These are phyloP conservation scores for Eimeria zaria DNA, from an alignment of 169 alveolate species.

Conservation along the genomic window DNA sequence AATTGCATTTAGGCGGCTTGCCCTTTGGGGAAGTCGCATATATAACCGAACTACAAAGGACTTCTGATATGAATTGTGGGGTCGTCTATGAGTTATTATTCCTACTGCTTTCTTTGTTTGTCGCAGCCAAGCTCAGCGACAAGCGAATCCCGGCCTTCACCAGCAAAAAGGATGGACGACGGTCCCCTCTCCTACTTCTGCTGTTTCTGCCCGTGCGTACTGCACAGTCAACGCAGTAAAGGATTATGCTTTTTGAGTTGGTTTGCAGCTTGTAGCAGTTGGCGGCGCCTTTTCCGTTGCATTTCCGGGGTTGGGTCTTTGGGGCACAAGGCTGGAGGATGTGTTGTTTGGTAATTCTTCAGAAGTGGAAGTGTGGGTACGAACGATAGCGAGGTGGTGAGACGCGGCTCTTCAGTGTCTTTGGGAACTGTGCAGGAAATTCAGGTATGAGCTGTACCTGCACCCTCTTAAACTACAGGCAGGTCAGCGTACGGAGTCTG, in stretches of 20 bases:
- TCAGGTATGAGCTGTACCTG: conserved; percentile 24
- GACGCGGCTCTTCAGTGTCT: conserved; percentile 77
- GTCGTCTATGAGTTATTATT: neutral
- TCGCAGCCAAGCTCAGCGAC: conserved; percentile 50
- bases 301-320: neutral
- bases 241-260: neutral
- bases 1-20: too few species aligned
- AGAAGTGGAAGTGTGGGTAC: conserved; percentile 14
- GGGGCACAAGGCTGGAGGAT: neutral
- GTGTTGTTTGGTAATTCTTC: neutral
- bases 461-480: neutral
- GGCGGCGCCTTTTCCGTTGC: neutral
- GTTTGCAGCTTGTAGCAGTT: neutral
- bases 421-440: conserved; percentile 79
- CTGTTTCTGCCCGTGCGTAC: conserved; percentile 69
- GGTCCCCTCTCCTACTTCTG: conserved; percentile 31
- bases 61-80: neutral
- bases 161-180: conserved; percentile 17
- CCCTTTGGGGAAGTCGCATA: too few species aligned
- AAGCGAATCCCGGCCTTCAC: conserved; percentile 34
- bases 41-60: too few species aligned
- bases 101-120: neutral
- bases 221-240: neutral
- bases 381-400: conserved; percentile 32
- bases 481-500: neutral